Evolutionary conservation across 768 basidiomycete genomes (phyloP).

Genomic region (Neoboletus subvelutipes): DNA sequence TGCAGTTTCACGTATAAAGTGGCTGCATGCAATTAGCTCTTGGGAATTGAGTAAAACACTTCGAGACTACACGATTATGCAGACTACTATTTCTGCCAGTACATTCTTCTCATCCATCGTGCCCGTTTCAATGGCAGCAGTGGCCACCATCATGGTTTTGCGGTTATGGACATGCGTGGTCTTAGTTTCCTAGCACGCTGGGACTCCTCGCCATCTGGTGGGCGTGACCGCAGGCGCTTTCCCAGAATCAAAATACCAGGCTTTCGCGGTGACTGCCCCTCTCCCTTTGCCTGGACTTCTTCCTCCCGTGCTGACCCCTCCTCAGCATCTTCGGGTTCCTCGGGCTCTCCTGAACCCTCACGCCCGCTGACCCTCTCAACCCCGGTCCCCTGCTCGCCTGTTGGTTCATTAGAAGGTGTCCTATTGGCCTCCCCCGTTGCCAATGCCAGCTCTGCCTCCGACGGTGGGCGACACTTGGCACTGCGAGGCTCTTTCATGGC

Average conservation of each 20-base stretch:
- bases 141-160: constrained; percentile 3
- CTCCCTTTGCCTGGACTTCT: constrained; percentile 1
- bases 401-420: background rate
- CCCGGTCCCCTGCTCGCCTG: background rate
- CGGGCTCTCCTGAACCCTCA: constrained; percentile 12
- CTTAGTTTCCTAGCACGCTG: constrained; percentile 16
- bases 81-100: background rate
- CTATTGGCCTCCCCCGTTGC: constrained; percentile 14
- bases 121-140: background rate
- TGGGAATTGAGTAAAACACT: background rate
- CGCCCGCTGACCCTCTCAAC: background rate
- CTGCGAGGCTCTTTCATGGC: constrained; percentile 23
- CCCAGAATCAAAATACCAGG: background rate
- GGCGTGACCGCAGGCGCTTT: constrained; percentile 21
- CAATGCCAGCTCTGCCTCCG: constrained; percentile 20
- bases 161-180: background rate
- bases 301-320: constrained; percentile 11
- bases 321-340: constrained; percentile 10
- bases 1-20: background rate
- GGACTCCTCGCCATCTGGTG: constrained; percentile 10
- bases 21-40: background rate
- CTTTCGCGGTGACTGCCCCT: background rate
- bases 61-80: background rate
- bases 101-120: background rate
- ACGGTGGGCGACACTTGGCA: constrained; percentile 22